Evolutionary conservation across 2,329 filamentous ascomycete species (phyloP).

Genomic region (Orbilia oligospora): DNA sequence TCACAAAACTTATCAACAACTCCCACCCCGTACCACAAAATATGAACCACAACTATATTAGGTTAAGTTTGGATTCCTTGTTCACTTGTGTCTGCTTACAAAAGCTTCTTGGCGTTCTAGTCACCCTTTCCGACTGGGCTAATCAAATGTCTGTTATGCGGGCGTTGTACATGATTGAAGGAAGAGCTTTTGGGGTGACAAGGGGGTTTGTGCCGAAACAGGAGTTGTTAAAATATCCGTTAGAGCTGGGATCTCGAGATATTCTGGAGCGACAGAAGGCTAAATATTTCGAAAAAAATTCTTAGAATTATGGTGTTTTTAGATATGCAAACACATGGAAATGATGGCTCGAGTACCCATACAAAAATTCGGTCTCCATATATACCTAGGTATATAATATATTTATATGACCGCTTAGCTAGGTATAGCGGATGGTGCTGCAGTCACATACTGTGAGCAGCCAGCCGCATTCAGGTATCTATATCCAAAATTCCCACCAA

Average conservation of each 20-base stretch:
- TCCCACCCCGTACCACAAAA: background rate
- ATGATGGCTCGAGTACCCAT: too few species aligned
- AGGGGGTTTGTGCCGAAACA: background rate
- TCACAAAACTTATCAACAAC: background rate
- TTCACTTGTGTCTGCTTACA: background rate
- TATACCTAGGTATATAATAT: too few species aligned
- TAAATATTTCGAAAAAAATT: too few species aligned
- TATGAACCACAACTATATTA: background rate
- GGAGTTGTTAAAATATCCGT: background rate
- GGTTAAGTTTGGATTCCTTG: background rate
- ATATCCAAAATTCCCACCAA: constrained; percentile 51
- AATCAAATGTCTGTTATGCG: background rate
- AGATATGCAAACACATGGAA: too few species aligned
- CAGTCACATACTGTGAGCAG: constrained; percentile 33
- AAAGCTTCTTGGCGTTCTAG: background rate
- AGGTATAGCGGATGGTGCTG: background rate
- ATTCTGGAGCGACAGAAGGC: too few species aligned
- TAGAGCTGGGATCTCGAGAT: background rate
- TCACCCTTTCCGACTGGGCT: background rate
- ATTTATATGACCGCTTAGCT: background rate
- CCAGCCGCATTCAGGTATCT: constrained; percentile 15
- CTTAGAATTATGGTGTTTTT: too few species aligned
- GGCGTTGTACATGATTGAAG: background rate
- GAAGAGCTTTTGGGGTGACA: background rate
- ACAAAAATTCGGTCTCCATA: too few species aligned